phyloP scores from a whole-genome alignment of 2,329 filamentous ascomycete species.

The Didymellaceae sp. region DNA sequence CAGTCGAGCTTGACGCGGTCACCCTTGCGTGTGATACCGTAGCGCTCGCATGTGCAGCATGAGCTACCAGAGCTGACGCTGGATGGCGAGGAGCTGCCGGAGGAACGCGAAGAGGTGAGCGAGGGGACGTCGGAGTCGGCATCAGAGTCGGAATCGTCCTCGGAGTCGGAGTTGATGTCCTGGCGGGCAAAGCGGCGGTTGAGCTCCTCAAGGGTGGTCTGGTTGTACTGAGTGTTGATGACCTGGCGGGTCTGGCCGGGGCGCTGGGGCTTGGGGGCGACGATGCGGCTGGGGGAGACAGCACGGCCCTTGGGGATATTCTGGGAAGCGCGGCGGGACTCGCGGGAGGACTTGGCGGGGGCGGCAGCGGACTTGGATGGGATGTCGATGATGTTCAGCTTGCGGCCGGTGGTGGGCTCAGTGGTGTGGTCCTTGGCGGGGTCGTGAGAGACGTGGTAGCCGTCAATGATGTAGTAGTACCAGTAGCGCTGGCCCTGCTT shows the following conservation, averaged over 20 bases:
- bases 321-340: constrained; percentile 59
- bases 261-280: constrained; percentile 86
- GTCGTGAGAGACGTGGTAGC: constrained; percentile 97
- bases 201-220: constrained; percentile 79
- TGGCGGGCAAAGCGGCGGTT: constrained; percentile 73
- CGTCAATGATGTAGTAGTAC: constrained; percentile 99
- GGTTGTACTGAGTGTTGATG: constrained; percentile 79
- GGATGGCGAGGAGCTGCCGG: constrained; percentile 70
- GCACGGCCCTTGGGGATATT: constrained; percentile 89
- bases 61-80: constrained; percentile 61
- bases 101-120: constrained; percentile 70
- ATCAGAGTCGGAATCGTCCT: constrained; percentile 76
- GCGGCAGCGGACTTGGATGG: constrained; percentile 60
- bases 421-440: constrained; percentile 86
- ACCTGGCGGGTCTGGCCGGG: constrained; percentile 88
- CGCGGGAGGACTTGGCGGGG: constrained; percentile 49
- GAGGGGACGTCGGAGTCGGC: constrained; percentile 70
- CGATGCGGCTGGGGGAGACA: constrained; percentile 86
- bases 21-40: constrained; percentile 92
- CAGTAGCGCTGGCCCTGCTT: constrained; percentile 93
- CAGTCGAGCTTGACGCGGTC: constrained; percentile 97
- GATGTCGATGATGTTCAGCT: constrained; percentile 96
- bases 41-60: constrained; percentile 92
- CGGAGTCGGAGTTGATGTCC: constrained; percentile 64
- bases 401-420: constrained; percentile 95